phyloP scores from a whole-genome alignment of 2,329 filamentous ascomycete genomes.

The Hirsutella thompsonii region DNA sequence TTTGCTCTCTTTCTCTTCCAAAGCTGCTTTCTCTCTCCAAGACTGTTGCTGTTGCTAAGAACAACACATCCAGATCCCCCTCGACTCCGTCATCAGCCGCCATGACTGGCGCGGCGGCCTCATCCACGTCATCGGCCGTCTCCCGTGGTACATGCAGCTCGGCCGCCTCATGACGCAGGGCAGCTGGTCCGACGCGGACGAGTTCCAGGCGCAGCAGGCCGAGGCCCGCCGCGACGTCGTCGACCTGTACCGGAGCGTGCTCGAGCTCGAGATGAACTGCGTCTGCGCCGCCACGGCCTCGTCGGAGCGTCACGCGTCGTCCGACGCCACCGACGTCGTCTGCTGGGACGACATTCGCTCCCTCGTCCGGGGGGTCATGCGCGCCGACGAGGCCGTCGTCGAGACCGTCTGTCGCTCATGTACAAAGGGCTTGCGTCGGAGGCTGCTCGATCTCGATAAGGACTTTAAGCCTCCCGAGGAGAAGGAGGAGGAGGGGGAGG shows the following conservation, averaged over 20 bases:
- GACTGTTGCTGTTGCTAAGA: background rate
- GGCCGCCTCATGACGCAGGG: conserved; percentile 12
- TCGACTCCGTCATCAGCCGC: conserved; percentile 20
- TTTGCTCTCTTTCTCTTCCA: background rate
- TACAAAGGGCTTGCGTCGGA: conserved; percentile 5
- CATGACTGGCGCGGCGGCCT: conserved; percentile 16
- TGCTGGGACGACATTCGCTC: conserved; percentile 17
- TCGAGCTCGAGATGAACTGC: conserved; percentile 27
- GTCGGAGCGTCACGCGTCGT: conserved; percentile 20
- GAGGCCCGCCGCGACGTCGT: conserved; percentile 11
- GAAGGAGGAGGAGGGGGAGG: background rate
- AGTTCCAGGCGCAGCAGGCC: conserved; percentile 10
- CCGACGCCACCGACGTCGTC: conserved; percentile 22
- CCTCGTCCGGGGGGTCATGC: conserved; percentile 13
- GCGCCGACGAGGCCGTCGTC: conserved; percentile 13
- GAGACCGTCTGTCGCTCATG: conserved; percentile 10
- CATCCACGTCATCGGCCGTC: conserved; percentile 17
- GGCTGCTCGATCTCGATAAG: conserved; percentile 5
- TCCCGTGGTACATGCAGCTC: conserved; percentile 21
- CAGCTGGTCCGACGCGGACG: conserved; percentile 11
- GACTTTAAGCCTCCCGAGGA: background rate
- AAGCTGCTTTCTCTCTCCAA: background rate
- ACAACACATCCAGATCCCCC: conserved; percentile 22
- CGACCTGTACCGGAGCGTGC: conserved; percentile 16
- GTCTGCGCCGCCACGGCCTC: conserved; percentile 22